phyloP scores from a whole-genome alignment of 2,329 filamentous ascomycete species.

The Ophiostoma fasciatum region DNA sequence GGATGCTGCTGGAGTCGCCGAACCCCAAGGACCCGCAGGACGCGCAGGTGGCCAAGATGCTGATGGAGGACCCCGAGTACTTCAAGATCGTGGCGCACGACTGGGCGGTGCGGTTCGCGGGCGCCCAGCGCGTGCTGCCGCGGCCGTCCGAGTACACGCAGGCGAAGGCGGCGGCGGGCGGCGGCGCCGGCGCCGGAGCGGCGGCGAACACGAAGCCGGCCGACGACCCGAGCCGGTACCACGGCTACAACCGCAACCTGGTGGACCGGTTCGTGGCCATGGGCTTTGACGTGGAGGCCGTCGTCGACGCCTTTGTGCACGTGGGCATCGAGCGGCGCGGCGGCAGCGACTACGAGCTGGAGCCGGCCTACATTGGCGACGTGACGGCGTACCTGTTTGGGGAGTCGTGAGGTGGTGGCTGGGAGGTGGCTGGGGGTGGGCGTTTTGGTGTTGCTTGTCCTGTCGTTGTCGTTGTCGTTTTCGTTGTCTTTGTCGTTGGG shows the following conservation, averaged over 20 bases:
- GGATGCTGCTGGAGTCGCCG: slow-evolving; percentile 81
- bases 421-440: too few species aligned
- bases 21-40: slow-evolving; percentile 97
- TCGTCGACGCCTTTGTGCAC: slow-evolving; percentile 69
- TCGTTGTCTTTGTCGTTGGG: too few species aligned
- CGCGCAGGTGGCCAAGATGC: slow-evolving; percentile 84
- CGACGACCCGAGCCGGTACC: slow-evolving; percentile 49
- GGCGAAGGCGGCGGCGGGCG: too few species aligned
- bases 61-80: slow-evolving; percentile 60
- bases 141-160: slow-evolving; percentile 25
- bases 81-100: slow-evolving; percentile 76
- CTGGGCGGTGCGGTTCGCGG: slow-evolving; percentile 76
- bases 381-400: slow-evolving; percentile 74
- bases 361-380: slow-evolving; percentile 80
- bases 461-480: too few species aligned
- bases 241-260: slow-evolving; percentile 73
- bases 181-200: slow-evolving; percentile 21
- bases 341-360: slow-evolving; percentile 71
- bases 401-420: slow-evolving; percentile 51
- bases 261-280: slow-evolving; percentile 76
- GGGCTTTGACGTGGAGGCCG: slow-evolving; percentile 80
- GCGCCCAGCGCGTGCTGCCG: slow-evolving; percentile 52
- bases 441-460: too few species aligned
- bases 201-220: slow-evolving; percentile 31
- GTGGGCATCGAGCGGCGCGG: slow-evolving; percentile 67